Evolutionary conservation across 306 rosid genomes (phyloP), one percentile per base, ranked within the genome.

Genomic region (Rosa lucieae): DNA sequence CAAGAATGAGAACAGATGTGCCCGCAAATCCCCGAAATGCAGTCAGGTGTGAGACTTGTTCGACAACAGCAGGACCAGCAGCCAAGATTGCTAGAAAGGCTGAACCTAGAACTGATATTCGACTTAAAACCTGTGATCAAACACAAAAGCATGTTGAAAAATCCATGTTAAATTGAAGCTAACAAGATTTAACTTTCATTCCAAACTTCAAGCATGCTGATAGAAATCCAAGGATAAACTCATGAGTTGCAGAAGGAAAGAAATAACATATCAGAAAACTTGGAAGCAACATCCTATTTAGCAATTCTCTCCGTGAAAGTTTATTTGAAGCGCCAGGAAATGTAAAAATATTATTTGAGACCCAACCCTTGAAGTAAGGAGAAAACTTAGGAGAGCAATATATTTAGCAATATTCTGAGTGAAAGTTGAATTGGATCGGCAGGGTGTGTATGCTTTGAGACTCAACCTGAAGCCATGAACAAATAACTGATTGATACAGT

Each of bases 21-120:
- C 99, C 99, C 0, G 97, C 97, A 67, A 94, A 94, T 84, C 99
- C 99, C 44, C 97, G 87, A 73, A 92, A 92, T 66, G 97, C 99
- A 70, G 97, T 92, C 79, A 94, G 82, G 89, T 94, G 99, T 3
- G 99, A 82, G 12, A 88, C 83, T 86, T 94, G 99, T 74, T 94
- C 97, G 23, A 94, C 87, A 43, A 89, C 89, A 6, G 97, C 92
- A 61, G 97, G 99, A 43, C 99, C 97, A 76, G 95, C 99, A 76
- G 97, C 96, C 86, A 91, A 88, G 81, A 92, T 84, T 20, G 98
- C 99, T 86, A 92, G 82, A 85, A 95, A 91, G 69, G 89, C 89
- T 10, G 99, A 95, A 80, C 99, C 99, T 9, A 95, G 93, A 55
- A 95, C 98, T 70, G 99, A 95, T 80, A 95, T 94, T 81, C 99